phyloP scores from a whole-genome alignment of 176 grass and related monocot species.

The Aegilops umbellulata region DNA sequence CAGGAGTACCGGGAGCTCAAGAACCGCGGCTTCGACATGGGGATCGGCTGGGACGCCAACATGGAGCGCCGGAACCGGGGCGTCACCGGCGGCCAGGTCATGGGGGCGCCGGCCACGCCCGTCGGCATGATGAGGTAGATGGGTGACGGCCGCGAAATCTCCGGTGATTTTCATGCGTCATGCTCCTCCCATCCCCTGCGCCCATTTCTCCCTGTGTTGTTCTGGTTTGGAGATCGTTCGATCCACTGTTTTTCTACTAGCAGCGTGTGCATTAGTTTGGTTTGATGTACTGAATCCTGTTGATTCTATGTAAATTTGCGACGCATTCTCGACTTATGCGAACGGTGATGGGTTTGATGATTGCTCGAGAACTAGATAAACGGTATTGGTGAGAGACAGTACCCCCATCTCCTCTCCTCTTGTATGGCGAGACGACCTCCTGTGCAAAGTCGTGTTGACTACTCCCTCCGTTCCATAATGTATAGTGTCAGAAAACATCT shows the following conservation, averaged over 20 bases:
- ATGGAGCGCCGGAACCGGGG: slow-evolving; percentile 72
- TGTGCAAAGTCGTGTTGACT: neutral
- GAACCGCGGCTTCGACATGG: slow-evolving; percentile 82
- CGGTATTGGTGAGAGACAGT: neutral
- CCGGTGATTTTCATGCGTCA: neutral
- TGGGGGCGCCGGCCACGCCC: slow-evolving; percentile 70
- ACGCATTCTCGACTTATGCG: neutral
- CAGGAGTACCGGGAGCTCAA: slow-evolving; percentile 89
- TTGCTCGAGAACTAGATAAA: neutral
- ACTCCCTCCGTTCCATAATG: too few relatives aligned
- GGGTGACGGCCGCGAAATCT: neutral
- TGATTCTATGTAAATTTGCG: neutral
- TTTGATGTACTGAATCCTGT: neutral
- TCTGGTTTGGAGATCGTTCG: neutral
- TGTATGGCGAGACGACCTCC: neutral
- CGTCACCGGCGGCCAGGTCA: slow-evolving; percentile 34
- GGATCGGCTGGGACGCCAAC: slow-evolving; percentile 85
- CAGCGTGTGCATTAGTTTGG: neutral
- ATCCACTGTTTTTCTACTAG: neutral
- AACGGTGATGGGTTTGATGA: neutral
- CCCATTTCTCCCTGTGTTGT: neutral
- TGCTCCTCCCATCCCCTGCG: too few relatives aligned
- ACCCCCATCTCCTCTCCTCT: neutral
- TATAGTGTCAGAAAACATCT: too few relatives aligned
- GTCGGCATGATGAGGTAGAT: slow-evolving; percentile 63